Evolutionary conservation across 2,329 filamentous ascomycete species (phyloP).

Genomic region (Penicillium janthinellum): DNA sequence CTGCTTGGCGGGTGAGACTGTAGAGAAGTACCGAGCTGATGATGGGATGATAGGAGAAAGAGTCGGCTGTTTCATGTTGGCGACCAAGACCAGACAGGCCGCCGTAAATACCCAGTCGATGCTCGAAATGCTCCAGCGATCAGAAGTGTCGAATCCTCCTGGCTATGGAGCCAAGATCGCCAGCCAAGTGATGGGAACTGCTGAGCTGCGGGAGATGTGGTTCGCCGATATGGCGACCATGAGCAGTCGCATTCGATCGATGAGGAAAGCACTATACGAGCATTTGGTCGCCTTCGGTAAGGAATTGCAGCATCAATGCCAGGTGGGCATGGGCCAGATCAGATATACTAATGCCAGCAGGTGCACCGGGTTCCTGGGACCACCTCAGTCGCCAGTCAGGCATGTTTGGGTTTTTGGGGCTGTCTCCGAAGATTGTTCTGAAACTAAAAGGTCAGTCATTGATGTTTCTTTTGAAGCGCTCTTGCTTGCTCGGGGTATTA

Average conservation of each 20-base stretch:
- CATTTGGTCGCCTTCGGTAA: constrained; percentile 56
- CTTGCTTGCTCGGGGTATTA: background rate
- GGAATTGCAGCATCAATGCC: background rate
- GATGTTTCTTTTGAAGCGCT: background rate
- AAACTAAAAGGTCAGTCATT: constrained; percentile 32
- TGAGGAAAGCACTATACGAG: constrained; percentile 74
- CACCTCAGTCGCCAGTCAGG: constrained; percentile 81
- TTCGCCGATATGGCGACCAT: constrained; percentile 84
- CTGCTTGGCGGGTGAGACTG: background rate
- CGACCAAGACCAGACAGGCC: background rate
- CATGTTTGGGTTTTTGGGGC: constrained; percentile 83
- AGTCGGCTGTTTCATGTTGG: background rate
- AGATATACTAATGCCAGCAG: constrained; percentile 41
- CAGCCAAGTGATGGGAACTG: constrained; percentile 75
- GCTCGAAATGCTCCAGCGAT: constrained; percentile 63
- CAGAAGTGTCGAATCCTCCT: constrained; percentile 93
- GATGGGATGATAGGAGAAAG: background rate
- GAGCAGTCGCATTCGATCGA: constrained; percentile 87
- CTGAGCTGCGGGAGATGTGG: constrained; percentile 78
- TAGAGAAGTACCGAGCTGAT: background rate
- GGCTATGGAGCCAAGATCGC: constrained; percentile 89
- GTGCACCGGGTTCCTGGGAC: constrained; percentile 69
- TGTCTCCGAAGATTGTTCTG: constrained; percentile 48
- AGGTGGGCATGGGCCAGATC: background rate
- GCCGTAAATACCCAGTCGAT: constrained; percentile 19